Conservation (phyloP, 2,329 filamentous ascomycete genomes). For the Fusarium bulbicola region DNA sequence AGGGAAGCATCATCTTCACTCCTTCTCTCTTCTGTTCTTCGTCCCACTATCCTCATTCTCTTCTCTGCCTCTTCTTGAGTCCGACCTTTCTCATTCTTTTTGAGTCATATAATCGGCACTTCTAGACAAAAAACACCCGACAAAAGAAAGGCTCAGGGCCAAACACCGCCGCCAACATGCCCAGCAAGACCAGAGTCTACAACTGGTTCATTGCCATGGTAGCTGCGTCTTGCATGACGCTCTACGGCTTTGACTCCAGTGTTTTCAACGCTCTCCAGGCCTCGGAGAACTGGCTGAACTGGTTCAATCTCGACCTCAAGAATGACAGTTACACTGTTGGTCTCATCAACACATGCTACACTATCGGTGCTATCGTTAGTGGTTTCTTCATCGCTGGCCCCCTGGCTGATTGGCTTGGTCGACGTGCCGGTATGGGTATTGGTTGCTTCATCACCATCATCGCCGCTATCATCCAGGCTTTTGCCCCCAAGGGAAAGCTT, state of each 20-base stretch:
- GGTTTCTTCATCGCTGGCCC: conserved; percentile 77
- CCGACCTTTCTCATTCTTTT: neutral
- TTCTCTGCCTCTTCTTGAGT: neutral
- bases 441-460: conserved; percentile 73
- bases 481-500: conserved; percentile 67
- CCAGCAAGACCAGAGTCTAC: conserved; percentile 45
- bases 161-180: conserved; percentile 46
- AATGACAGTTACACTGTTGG: conserved; percentile 57
- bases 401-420: conserved; percentile 66
- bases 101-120: neutral
- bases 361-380: conserved; percentile 74
- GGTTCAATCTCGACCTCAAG: conserved; percentile 62
- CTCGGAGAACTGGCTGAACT: conserved; percentile 71
- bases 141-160: neutral
- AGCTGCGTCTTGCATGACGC: conserved; percentile 77
- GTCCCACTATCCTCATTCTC: conserved; percentile 5
- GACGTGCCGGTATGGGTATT: conserved; percentile 70
- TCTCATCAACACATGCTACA: conserved; percentile 73
- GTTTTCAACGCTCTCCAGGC: conserved; percentile 78
- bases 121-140: neutral
- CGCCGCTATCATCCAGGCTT: conserved; percentile 75
- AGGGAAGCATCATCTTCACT: conserved; percentile 9
- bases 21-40: conserved; percentile 2
- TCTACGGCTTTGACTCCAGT: conserved; percentile 79
- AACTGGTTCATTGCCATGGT: conserved; percentile 70